Conservation (phyloP, 176 grass and related monocot species). For the Oryza coarctata region DNA sequence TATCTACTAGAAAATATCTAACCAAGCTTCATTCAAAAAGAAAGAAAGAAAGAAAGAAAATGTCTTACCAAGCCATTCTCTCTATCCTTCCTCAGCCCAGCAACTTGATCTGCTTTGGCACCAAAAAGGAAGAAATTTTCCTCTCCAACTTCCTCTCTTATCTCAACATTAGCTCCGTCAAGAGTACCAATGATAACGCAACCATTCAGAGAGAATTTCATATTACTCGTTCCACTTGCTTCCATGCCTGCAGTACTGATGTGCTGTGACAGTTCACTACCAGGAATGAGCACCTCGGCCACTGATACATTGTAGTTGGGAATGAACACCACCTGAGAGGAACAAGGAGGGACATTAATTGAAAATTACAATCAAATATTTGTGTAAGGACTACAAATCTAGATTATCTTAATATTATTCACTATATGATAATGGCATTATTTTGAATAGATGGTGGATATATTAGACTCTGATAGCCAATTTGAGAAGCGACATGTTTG, state of each 20-base stretch:
- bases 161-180: constrained; percentile 98
- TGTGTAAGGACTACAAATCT: neutral
- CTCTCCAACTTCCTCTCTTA: constrained; percentile 93
- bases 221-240: constrained; percentile 97
- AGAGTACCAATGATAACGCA: constrained; percentile 96
- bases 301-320: constrained; percentile 99
- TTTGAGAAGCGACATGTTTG: constrained; percentile 6
- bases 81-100: constrained; percentile 85
- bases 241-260: constrained; percentile 99
- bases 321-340: constrained; percentile 83
- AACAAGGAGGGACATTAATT: constrained; percentile 15
- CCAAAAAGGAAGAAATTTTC: constrained; percentile 98
- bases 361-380: neutral
- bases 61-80: constrained; percentile 78
- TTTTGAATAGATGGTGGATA: neutral
- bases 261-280: constrained; percentile 91
- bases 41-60: neutral
- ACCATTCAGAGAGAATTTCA: constrained; percentile 98
- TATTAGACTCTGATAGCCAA: neutral
- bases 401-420: neutral
- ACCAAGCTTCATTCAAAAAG: constrained; percentile 49
- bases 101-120: constrained; percentile 90
- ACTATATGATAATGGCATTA: neutral
- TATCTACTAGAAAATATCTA: constrained; percentile 20
- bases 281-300: constrained; percentile 96